Conservation (phyloP, 345 rosid genomes). For the Citrus inodora region DNA sequence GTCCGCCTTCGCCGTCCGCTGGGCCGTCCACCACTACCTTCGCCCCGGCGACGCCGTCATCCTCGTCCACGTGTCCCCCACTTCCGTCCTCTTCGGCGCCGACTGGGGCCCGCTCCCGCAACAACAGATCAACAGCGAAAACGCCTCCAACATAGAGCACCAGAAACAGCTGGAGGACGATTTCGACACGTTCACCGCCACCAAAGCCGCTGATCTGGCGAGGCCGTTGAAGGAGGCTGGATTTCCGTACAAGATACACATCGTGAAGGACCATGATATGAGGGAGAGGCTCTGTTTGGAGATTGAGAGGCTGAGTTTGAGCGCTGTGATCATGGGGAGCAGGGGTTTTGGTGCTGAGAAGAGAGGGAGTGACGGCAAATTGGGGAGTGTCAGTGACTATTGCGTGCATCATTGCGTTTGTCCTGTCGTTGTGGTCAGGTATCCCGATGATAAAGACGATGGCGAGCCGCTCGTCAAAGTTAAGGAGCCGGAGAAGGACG, state of each 20-base stretch:
- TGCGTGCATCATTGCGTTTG: constrained; percentile 90
- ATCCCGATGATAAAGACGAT: constrained; percentile 63
- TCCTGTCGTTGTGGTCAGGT: constrained; percentile 84
- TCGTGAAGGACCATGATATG: constrained; percentile 95
- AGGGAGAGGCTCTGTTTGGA: constrained; percentile 91
- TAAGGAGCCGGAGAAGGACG: constrained; percentile 15
- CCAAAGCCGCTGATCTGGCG: constrained; percentile 75
- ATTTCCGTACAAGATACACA: constrained; percentile 83
- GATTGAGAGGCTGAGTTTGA: constrained; percentile 71
- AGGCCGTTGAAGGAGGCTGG: constrained; percentile 78
- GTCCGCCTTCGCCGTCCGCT: constrained; percentile 75
- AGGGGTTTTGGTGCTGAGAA: constrained; percentile 81
- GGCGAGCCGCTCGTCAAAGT: constrained; percentile 39
- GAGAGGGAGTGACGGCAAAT: constrained; percentile 70
- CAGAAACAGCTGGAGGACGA: constrained; percentile 59
- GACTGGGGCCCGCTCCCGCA: constrained; percentile 95
- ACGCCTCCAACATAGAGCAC: constrained; percentile 1
- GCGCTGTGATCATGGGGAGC: constrained; percentile 90
- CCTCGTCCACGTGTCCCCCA: constrained; percentile 95
- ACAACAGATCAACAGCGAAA: constrained; percentile 14
- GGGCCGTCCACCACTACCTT: constrained; percentile 85
- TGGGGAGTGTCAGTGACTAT: constrained; percentile 93
- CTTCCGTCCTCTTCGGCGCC: constrained; percentile 93
- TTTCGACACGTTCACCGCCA: constrained; percentile 63
- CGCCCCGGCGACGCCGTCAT: constrained; percentile 94